Evolutionary conservation across 2,329 filamentous ascomycete genomes (phyloP), one percentile per base, ranked within the genome.

Genomic region (Aureobasidium sp.): DNA sequence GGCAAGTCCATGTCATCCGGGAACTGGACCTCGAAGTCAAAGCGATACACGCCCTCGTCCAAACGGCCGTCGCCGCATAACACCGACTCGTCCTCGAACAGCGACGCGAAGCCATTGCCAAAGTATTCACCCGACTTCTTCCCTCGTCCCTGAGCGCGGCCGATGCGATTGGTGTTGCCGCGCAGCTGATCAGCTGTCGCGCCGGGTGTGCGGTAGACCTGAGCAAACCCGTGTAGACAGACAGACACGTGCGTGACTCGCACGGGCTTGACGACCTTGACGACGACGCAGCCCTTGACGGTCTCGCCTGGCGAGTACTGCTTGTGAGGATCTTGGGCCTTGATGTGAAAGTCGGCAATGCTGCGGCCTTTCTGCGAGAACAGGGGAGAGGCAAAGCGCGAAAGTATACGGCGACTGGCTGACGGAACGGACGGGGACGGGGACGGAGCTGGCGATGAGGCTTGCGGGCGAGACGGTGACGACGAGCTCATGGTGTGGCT

Each of bases 81-180:
- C 15, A 90, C 87, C 71, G 87, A 82, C 76, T 94, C 89, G 70
- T 94, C 90, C 73, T 91, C 87, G 70, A 93, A 94, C 50, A 94
- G 78, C 46, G 87, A 88, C n/a, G 87, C 88, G 68, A 90, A 85
- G 36, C 89, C 89, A 76, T 90, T 90, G 68, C 87, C 87, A 70
- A 87, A 87, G 70, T 89, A 90, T 70, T 74, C 77, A 56, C 79
- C 77, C 48, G 73, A 69, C 67, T 76, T 79, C 64, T 75, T 82
- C 46, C 82, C 82, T 65, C 80, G 78, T 20, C 82, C 83, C 2
- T 78, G 79, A 6, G 48, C 48, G 48, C 51, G 53, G 5, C 81
- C 82, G 48, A 84, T 71, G 41, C 79, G 80, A 4, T 78, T 76
- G 62, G 77, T 74, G 64, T 77, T 76, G 48, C 70, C 76, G 37